Conservation (phyloP, 352 stramenopile species). For the Phytopythium ostracodes region DNA sequence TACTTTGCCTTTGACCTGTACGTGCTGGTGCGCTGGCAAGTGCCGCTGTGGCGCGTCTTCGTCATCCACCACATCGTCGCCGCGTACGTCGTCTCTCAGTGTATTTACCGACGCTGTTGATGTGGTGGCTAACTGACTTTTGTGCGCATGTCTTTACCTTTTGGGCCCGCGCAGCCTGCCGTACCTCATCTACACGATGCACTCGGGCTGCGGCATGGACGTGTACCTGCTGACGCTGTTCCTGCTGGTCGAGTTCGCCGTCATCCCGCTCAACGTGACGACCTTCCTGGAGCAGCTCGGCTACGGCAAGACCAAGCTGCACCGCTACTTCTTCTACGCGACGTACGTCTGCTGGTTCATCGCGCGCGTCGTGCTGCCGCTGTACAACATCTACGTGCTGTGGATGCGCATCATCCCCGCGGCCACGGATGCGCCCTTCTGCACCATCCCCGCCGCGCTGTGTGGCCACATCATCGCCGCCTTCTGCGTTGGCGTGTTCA, state of each 20-base stretch:
- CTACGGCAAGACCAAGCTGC: constrained; percentile 52
- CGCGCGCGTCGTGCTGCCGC: constrained; percentile 63
- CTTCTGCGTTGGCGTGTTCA: constrained; percentile 79
- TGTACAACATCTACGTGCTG: constrained; percentile 80
- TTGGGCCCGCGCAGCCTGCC: constrained; percentile 34
- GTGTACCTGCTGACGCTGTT: constrained; percentile 79
- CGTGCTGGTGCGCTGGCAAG: constrained; percentile 63
- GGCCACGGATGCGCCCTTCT: constrained; percentile 36
- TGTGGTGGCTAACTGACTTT: neutral
- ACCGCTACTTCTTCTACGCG: constrained; percentile 65
- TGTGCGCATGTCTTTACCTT: neutral
- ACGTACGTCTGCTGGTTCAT: constrained; percentile 80
- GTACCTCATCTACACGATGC: constrained; percentile 83
- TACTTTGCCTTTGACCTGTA: constrained; percentile 85
- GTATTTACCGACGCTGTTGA: neutral
- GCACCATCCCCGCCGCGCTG: constrained; percentile 55
- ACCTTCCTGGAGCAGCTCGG: constrained; percentile 79
- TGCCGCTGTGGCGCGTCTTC: constrained; percentile 77
- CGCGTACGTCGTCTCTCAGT: constrained; percentile 43
- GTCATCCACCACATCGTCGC: constrained; percentile 77
- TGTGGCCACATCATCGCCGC: constrained; percentile 78
- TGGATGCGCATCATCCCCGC: constrained; percentile 69
- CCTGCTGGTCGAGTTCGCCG: constrained; percentile 79
- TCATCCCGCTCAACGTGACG: constrained; percentile 78
- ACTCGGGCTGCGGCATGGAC: constrained; percentile 65